phyloP scores from a whole-genome alignment of 495 filamentous ascomycete genomes.

The Neurospora sp. region DNA sequence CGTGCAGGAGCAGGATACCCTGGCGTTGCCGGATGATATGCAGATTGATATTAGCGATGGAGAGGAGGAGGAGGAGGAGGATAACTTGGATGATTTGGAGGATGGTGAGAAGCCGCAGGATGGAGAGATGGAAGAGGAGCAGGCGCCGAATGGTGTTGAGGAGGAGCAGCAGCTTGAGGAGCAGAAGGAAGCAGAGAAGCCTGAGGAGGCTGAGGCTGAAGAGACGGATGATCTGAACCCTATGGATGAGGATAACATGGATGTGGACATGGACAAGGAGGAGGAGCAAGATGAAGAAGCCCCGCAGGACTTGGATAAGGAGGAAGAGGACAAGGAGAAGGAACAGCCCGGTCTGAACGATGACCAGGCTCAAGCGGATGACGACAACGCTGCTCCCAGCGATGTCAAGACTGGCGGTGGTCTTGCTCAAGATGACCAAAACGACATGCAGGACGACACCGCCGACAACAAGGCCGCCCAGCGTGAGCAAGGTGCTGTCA shows the following conservation, averaged over 20 bases:
- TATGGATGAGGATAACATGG: slow-evolving; percentile 30
- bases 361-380: slow-evolving; percentile 42
- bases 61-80: slow-evolving; percentile 34
- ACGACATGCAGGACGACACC: slow-evolving; percentile 32
- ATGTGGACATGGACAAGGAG: slow-evolving; percentile 23
- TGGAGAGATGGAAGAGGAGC: slow-evolving; percentile 13
- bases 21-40: slow-evolving; percentile 62
- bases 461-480: slow-evolving; percentile 36
- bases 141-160: slow-evolving; percentile 10
- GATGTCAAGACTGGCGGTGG: slow-evolving; percentile 50
- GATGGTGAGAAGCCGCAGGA: slow-evolving; percentile 21
- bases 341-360: slow-evolving; percentile 25
- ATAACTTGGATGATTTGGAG: slow-evolving; percentile 47
- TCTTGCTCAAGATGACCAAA: slow-evolving; percentile 43
- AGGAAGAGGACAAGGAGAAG: slow-evolving; percentile 20
- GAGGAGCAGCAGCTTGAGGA: slow-evolving; percentile 18
- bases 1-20: slow-evolving; percentile 49
- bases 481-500: slow-evolving; percentile 36
- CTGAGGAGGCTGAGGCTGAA: slow-evolving; percentile 18
- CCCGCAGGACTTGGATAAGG: slow-evolving; percentile 16
- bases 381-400: slow-evolving; percentile 59
- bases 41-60: slow-evolving; percentile 54
- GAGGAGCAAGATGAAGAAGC: slow-evolving; percentile 22
- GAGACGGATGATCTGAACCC: slow-evolving; percentile 21
- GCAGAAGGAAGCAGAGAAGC: slow-evolving; percentile 39